Evolutionary conservation across 2,329 filamentous ascomycete species (phyloP), one percentile per base, ranked within the genome.

Genomic region (Trichothecium roseum): DNA sequence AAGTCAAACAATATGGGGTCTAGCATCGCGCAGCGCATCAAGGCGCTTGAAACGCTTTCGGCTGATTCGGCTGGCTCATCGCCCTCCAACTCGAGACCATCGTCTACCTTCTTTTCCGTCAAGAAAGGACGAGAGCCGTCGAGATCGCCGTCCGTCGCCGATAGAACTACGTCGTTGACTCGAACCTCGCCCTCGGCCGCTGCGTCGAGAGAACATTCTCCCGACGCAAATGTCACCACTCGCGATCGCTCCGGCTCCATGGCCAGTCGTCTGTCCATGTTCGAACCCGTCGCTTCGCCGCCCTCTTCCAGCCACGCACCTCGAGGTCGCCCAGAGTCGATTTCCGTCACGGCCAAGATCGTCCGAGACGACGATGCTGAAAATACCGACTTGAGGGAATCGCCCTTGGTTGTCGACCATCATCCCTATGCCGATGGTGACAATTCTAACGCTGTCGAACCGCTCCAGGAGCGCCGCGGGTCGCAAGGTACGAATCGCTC

Each of bases 21-120:
- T 8, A 87, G 85, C 46, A 95, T 98, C 41, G 93, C 89, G 3
- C 85, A 89, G 55, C 81, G 91, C 29, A 96, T 96, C 55, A 93
- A 94, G 57, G 87, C 88, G 6, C 66, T 98, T 36, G 84, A 94
- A 53, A 88, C 86, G 56, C 70, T 91, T 45, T 70, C 79, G 40
- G 59, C 68, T 8, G 42, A 52, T 37, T 42, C 46, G 8, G 48
- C 41, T 4, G 57, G 58, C 3, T 24, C 43, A 4, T 45, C 43
- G 27, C 39, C 43, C 8, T 36, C 30, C 14, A 33, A 18, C 31
- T 53, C 18, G 63, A 65, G 63, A 13, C 63, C 69, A 4, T 64
- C 67, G 5, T 66, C 74, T 7, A 63, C 74, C 2, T 73, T 80
- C 49, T 74, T 78, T 44, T 68, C 75, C 2, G 78, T 72, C 38